Evolutionary conservation across 1,284 basidiomycete genomes (phyloP), one percentile per base, ranked within the genome.

Genomic region (Flammula alnicola): DNA sequence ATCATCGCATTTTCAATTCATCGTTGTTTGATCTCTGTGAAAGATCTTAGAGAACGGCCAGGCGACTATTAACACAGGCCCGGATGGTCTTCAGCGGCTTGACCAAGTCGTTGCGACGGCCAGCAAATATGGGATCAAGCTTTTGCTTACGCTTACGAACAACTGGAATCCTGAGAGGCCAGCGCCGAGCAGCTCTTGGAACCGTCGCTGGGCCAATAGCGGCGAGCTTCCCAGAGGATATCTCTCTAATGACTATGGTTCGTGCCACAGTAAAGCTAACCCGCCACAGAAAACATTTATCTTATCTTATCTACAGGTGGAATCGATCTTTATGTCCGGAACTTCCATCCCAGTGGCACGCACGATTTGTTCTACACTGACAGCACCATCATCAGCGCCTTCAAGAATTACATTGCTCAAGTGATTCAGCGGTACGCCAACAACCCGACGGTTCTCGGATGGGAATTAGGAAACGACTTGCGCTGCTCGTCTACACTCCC

Each of bases 361-460:
- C 63, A 64, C 20, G 63, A 64, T 27, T 22, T 45, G 20, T 64
- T 64, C 49, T 64, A 63, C 32, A 61, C 62, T 14, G 49, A 64
- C 39, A n/a, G 37, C 10, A 54, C 54, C 12, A 62, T 64, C 29
- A 61, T 64, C 30, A 38, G 44, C n/a, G 56, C 57, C 8, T 64
- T 62, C 55, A 60, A 61, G 35, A 63, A 57, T 27, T 63, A 64
- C 35, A 26, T 59, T 32, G 16, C 49, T 19, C 33, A 57, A 9
- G 59, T 63, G n/a, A 51, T 64, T 14, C 30, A 42, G 5, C 60
- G 62, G 3, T 64, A 63, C 38, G 55, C 55, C 20, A 54, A 59
- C n/a, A 59, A 59, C 30, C 52, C 60, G 3, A 44, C 60, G 9
- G 38, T 64, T 27, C 42, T 64, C 11, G 56, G 48, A 5, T 64